Evolutionary conservation across 805 yeast species (phyloP), one percentile per base, ranked within the genome.

Genomic region (Pichia phayaonensis): DNA sequence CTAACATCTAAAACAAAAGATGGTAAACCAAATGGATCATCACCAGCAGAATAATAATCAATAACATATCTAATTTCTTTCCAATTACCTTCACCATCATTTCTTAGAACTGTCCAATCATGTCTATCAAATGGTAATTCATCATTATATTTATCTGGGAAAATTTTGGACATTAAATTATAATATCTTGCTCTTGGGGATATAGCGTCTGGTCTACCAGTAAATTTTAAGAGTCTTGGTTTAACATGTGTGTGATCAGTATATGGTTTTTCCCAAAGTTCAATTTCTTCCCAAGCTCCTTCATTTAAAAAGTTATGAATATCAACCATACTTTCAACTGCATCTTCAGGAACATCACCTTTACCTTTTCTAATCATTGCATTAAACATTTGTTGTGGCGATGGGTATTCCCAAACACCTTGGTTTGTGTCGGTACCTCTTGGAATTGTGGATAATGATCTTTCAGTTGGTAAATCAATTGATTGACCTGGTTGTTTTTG

Each of bases 361-460:
- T 94, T 92, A 21, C 97, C 96, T 71, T 94, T 94, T 56, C 92
- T 81, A 26, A 90, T 71, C 98, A 94, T 92, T 13, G 99, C 99
- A 62, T 92, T 90, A 57, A 90, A 82, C 99, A 94, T 94, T 66
- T 94, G 99, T 69, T 94, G 99, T 1, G 99, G 99, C 2, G 97
- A 88, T 2, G 99, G 99, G 64, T 94, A 94, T 69, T 94, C 99
- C 99, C 99, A 94, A 45, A 83, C 80, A 2, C 95, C 95, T 54
- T 80, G 81, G 11, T 71, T 74, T 2, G 71, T 73, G 15, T 64
- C 63, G 27, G 73, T 78, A 27, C 98, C 98, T 55, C 88, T 77
- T 21, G 99, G 99, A 48, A 94, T 94, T 1, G 88, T 70, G 16
- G 96, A 88, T 39, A 83, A 67, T 1, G 95, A 85, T 59, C 97